Evolutionary conservation across 2,329 filamentous ascomycete species (phyloP).

Genomic region (Calycina herbarum): DNA sequence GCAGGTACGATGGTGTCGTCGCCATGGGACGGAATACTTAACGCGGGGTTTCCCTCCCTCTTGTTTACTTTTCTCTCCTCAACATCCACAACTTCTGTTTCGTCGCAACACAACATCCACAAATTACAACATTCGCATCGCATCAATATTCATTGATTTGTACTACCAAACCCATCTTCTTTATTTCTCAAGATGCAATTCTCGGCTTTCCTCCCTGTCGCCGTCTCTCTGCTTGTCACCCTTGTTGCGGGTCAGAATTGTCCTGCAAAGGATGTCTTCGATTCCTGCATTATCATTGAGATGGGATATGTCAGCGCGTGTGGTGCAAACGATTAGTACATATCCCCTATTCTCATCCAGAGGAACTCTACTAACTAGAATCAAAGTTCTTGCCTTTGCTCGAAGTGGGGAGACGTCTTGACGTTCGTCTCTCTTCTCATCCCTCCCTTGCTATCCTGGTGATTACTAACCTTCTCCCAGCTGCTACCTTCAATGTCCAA

Average conservation of each 20-base stretch:
- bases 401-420: conserved; percentile 52
- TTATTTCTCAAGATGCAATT: conserved; percentile 19
- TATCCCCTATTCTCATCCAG: neutral
- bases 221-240: conserved; percentile 31
- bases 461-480: conserved; percentile 34
- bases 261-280: conserved; percentile 41
- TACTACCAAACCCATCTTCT: neutral
- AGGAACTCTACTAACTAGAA: neutral
- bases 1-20: no score
- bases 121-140: neutral
- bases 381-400: conserved; percentile 51
- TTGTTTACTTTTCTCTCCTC: conserved; percentile 1
- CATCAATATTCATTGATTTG: neutral
- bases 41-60: neutral
- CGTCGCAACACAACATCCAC: neutral
- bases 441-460: neutral
- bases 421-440: conserved; percentile 41
- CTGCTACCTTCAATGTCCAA: conserved; percentile 66
- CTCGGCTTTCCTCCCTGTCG: conserved; percentile 26
- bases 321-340: conserved; percentile 36
- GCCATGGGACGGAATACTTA: neutral
- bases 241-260: conserved; percentile 36
- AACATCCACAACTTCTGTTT: neutral
- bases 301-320: conserved; percentile 40
- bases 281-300: conserved; percentile 41